These are phyloP conservation scores for Solanum sparsipilum DNA, from an alignment of 257 asterid species.

Conservation along the genomic window DNA sequence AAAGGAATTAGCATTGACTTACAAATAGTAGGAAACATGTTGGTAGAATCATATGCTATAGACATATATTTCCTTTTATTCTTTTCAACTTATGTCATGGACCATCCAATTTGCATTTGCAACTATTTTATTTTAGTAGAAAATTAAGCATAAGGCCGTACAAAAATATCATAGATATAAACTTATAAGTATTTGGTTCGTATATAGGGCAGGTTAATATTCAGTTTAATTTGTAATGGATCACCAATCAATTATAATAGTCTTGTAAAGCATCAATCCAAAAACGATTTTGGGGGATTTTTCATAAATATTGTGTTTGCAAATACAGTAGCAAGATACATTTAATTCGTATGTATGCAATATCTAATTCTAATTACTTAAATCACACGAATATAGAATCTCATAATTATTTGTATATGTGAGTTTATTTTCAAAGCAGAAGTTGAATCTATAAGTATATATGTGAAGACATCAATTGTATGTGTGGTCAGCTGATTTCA, in stretches of 20 bases:
- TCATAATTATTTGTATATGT: background rate
- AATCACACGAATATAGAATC: background rate
- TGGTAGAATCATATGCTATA: background rate
- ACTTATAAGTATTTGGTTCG: background rate
- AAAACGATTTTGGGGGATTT: background rate
- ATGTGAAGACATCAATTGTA: background rate
- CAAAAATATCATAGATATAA: background rate
- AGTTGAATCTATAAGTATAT: background rate
- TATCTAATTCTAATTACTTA: background rate
- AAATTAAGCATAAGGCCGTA: background rate
- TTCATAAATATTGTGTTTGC: background rate
- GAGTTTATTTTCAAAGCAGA: background rate
- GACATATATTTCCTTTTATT: background rate
- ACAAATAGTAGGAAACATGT: background rate
- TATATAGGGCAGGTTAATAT: background rate
- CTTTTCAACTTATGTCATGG: background rate
- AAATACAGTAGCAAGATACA: background rate
- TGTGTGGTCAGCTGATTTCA: background rate
- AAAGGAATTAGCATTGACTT: background rate
- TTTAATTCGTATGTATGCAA: background rate
- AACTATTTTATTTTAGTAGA: background rate
- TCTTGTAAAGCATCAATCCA: background rate
- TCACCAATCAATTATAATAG: background rate
- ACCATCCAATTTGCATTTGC: background rate
- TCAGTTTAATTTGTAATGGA: too few relatives aligned